Base-by-base conservation (phyloP, 257 asterid species). In the Gynochthodes officinalis region DNA sequence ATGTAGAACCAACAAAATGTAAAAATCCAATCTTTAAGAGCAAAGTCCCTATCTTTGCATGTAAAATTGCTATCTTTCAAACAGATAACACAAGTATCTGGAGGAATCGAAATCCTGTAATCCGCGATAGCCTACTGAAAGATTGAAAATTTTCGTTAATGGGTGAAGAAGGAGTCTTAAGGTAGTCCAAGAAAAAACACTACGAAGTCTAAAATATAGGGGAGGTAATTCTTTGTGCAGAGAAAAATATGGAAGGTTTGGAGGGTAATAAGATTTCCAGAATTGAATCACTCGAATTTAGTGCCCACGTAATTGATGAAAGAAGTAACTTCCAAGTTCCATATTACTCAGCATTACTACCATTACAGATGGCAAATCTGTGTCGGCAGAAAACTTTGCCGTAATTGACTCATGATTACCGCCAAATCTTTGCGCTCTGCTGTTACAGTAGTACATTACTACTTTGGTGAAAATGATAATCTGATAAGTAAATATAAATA, bases 1-100 rank as follows among this genome's bases (percentile, higher is more conserved):
- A n/a, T n/a, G 82, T 69, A 55, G 74, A 44, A 33, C 37, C 60
- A 28, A 35, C 23, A 50, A 5, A 44, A 70, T 19, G 40, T 52
- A 70, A 43, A 48, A 42, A 49, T 12, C 39, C 48, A 33, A 27
- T 54, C 37, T n/a, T 52, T 2, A 39, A 23, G 28, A 52, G 23
- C 63, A 4, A 19, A 10, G 44, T 16, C 39, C 74, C 2, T 3
- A 6, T 42, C 33, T 43, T 54, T 43, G 27, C 55, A 14, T 66
- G 57, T 21, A 60, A 23, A 30, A 61, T 27, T 60, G 27, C 23
- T 13, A 16, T 16, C 43, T 32, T 42, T 5, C 39, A 58, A 12
- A 30, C 7, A 39, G 35, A 33, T 52, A 37, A 63, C 49, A 53
- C 46, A 14, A 16, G 37, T 70, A 50, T 33, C 21, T 42, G 50